A percentile compares a stretch with the other conserved stretches of the same genome.
phyloP scores from a whole-genome alignment of 2,329 filamentous ascomycete genomes.

The Canariomyces notabilis region DNA sequence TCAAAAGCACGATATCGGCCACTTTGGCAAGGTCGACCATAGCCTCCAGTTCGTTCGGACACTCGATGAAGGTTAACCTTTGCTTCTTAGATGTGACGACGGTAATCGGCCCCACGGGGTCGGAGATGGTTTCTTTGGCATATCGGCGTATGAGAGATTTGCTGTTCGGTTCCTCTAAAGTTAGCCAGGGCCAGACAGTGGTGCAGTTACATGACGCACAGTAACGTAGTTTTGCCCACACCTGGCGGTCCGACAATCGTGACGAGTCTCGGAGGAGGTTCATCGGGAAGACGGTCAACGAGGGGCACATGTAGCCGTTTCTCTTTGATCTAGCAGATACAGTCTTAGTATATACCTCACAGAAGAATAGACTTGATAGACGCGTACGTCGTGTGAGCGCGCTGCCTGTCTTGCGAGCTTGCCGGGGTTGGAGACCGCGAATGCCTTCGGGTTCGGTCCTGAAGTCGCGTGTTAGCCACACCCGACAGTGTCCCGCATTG shows the following conservation, averaged over 20 bases:
- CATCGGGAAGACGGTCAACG: constrained; percentile 91
- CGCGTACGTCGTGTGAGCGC: constrained; percentile 62
- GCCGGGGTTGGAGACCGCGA: constrained; percentile 77
- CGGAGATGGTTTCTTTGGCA: constrained; percentile 88
- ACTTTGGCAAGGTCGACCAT: constrained; percentile 98
- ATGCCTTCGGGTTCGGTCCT: constrained; percentile 85
- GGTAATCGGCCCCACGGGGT: constrained; percentile 87
- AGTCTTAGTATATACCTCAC: not conserved
- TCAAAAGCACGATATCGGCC: constrained; percentile 90
- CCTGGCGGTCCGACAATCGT: constrained; percentile 92
- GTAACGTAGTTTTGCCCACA: constrained; percentile 89
- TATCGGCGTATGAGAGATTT: constrained; percentile 93
- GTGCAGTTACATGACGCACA: constrained; percentile 34
- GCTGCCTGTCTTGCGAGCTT: constrained; percentile 71
- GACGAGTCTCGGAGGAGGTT: constrained; percentile 88
- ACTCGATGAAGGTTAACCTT: constrained; percentile 92
- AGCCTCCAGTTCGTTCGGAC: constrained; percentile 89
- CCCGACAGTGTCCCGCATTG: too few relatives aligned
- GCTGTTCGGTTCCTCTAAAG: constrained; percentile 9
- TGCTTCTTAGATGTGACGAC: constrained; percentile 95
- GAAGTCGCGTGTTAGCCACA: constrained; percentile 25
- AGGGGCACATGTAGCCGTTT: constrained; percentile 94
- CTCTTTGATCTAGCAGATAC: constrained; percentile 68
- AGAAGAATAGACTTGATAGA: not conserved
- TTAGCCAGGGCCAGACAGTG: constrained; percentile 12